Evolutionary conservation across 352 stramenopile genomes (phyloP).

Genomic region (Heterotrichella gracilis): DNA sequence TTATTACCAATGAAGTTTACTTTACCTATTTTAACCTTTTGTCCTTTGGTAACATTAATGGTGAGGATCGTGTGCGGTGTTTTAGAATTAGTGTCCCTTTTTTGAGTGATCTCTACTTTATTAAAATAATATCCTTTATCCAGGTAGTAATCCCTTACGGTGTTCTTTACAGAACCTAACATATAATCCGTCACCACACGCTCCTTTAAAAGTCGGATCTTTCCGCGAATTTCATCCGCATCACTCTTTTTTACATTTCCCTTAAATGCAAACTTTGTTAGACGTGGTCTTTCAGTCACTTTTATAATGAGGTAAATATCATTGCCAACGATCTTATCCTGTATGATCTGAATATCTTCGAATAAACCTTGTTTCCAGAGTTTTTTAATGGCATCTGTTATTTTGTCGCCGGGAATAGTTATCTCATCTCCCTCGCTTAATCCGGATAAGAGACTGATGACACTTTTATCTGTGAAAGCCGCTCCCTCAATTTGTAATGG

Average conservation of each 20-base stretch:
- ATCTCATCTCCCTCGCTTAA: not conserved
- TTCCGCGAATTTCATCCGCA: not conserved
- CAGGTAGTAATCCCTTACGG: not conserved
- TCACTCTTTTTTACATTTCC: constrained; percentile 2
- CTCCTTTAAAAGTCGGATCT: constrained; percentile 1
- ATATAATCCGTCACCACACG: not conserved
- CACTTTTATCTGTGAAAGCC: not conserved
- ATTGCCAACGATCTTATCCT: not conserved
- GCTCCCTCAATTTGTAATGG: not conserved
- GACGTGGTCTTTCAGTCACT: not conserved
- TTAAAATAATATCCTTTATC: constrained; percentile 7
- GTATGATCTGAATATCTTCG: not conserved
- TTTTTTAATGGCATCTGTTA: not conserved
- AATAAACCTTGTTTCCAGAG: not conserved
- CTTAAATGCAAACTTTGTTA: not conserved
- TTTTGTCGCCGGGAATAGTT: not conserved
- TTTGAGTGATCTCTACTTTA: not conserved
- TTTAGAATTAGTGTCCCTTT: not conserved
- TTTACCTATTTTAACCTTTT: not conserved
- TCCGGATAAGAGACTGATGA: not conserved
- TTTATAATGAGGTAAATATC: not conserved
- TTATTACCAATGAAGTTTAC: not conserved
- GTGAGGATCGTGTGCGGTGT: not conserved
- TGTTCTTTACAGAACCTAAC: not conserved
- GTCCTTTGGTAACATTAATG: not conserved